phyloP scores from a whole-genome alignment of 257 asterid species.

The Solanum verrucosum region DNA sequence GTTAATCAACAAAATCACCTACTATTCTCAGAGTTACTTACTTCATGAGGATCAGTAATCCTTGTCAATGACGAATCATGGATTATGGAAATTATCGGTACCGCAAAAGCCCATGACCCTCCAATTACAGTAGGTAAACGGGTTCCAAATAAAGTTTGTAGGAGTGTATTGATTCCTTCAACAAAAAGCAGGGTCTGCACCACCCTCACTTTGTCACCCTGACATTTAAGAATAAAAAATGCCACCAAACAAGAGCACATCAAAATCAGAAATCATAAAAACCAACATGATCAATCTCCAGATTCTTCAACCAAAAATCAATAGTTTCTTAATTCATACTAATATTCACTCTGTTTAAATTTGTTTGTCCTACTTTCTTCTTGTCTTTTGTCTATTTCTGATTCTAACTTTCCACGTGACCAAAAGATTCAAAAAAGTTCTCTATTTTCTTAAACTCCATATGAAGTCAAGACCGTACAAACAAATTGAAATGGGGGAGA shows the following conservation, averaged over 20 bases:
- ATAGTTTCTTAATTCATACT: neutral
- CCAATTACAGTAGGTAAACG: conserved; percentile 89
- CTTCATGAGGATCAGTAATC: conserved; percentile 68
- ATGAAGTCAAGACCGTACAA: neutral
- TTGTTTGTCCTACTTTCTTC: neutral
- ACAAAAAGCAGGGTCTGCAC: conserved; percentile 87
- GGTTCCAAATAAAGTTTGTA: conserved; percentile 90
- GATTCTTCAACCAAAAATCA: neutral
- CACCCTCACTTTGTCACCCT: conserved; percentile 91
- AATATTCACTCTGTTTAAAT: neutral
- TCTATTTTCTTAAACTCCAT: neutral
- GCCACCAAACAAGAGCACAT: neutral
- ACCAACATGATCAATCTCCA: neutral
- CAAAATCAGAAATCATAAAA: neutral
- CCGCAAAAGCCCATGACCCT: conserved; percentile 98
- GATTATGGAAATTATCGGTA: conserved; percentile 82
- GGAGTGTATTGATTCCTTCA: conserved; percentile 73
- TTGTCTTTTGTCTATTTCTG: neutral
- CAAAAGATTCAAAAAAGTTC: neutral
- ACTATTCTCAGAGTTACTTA: conserved; percentile 13
- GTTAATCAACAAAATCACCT: neutral
- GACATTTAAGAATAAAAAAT: neutral
- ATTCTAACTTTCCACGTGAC: neutral
- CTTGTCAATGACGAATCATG: conserved; percentile 66
- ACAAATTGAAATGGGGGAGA: neutral